Conservation (phyloP, 2,329 filamentous ascomycete species). For the Catunica adiposa region DNA sequence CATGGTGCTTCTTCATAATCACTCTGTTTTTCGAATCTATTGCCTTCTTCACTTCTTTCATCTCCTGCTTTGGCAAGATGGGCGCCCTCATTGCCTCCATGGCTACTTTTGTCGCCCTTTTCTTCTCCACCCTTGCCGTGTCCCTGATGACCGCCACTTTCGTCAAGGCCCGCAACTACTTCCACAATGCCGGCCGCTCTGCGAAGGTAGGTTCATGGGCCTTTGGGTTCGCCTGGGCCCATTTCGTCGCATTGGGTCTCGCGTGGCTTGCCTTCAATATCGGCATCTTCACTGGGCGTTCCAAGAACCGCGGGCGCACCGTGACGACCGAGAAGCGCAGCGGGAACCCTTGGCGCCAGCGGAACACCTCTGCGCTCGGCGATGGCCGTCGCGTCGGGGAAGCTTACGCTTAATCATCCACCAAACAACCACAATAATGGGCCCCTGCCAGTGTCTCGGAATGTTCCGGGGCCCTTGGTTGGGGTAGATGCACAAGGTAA, state of each 20-base stretch:
- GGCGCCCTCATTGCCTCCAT: conserved; percentile 51
- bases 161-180: conserved; percentile 51
- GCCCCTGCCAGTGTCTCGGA: no score
- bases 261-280: conserved; percentile 51
- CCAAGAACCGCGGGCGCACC: conserved; percentile 27
- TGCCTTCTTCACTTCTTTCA: conserved; percentile 49
- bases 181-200: conserved; percentile 35
- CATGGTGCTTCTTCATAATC: conserved; percentile 82
- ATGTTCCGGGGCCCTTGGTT: no score
- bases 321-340: conserved; percentile 11
- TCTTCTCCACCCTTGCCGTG: conserved; percentile 51
- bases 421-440: no score
- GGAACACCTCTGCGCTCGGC: conserved; percentile 25
- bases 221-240: conserved; percentile 64
- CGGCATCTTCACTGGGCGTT: conserved; percentile 25
- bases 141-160: conserved; percentile 58
- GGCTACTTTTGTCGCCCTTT: conserved; percentile 40
- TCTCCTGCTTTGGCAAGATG: conserved; percentile 55
- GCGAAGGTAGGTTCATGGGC: conserved; percentile 50
- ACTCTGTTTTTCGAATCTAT: conserved; percentile 60
- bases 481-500: no score
- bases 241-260: conserved; percentile 49
- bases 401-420: conserved; percentile 45
- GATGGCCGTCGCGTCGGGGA: conserved; percentile 49
- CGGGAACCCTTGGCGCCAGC: conserved; percentile 12